Evolutionary conservation across 2,329 filamentous ascomycete species (phyloP).

Genomic region (Thyridium curvatum): DNA sequence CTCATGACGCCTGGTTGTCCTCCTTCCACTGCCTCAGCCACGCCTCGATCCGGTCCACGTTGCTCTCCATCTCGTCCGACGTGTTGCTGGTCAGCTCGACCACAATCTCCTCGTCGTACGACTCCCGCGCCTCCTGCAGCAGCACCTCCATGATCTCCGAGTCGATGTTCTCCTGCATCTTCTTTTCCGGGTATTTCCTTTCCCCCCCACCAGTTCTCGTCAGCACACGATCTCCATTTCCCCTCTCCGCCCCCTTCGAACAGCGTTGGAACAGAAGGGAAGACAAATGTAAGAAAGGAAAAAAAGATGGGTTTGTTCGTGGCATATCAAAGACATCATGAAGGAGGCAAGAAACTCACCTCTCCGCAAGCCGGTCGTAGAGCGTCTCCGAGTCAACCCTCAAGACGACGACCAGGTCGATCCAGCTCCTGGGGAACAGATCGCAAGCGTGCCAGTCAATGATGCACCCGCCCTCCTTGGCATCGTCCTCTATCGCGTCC

Average conservation of each 20-base stretch:
- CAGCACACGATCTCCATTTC: no score
- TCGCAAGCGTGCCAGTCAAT: constrained; percentile 99
- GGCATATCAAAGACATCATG: background rate
- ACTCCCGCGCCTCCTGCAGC: constrained; percentile 80
- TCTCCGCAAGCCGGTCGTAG: constrained; percentile 74
- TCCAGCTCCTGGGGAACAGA: constrained; percentile 85
- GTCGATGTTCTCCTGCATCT: constrained; percentile 93
- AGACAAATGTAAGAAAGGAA: no score
- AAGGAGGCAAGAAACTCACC: constrained; percentile 52
- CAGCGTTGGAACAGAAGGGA: no score
- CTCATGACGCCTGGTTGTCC: constrained; percentile 38
- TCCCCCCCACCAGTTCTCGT: no score
- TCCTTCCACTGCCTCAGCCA: constrained; percentile 83
- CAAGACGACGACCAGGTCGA: constrained; percentile 90
- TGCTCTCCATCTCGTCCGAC: constrained; percentile 79
- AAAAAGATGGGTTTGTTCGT: background rate
- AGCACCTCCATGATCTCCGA: constrained; percentile 97
- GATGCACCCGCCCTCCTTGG: constrained; percentile 73
- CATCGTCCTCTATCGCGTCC: constrained; percentile 80
- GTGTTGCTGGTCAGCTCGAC: constrained; percentile 82
- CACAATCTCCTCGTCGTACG: constrained; percentile 81
- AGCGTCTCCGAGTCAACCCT: constrained; percentile 72
- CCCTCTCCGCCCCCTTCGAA: no score
- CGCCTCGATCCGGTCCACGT: constrained; percentile 73
- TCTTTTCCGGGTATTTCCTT: constrained; percentile 76